Conservation (phyloP, 495 filamentous ascomycete species). For the Immersiella caudata region DNA sequence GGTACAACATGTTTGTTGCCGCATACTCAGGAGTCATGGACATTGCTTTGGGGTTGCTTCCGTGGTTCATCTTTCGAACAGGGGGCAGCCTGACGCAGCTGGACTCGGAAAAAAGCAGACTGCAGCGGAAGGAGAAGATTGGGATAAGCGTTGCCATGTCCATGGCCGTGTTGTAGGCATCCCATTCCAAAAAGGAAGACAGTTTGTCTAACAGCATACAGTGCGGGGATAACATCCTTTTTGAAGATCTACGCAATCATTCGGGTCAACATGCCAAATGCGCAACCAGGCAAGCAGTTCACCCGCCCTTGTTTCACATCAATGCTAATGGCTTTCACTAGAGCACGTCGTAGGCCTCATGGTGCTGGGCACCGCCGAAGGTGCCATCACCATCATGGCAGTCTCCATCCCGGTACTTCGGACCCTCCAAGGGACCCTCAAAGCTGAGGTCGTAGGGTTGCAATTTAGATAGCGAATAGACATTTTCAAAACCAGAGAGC, state of each 20-base stretch:
- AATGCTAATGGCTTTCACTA: neutral
- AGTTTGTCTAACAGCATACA: no score
- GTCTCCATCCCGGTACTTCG: slow-evolving; percentile 22
- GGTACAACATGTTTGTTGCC: slow-evolving; percentile 24
- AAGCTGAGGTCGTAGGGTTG: neutral
- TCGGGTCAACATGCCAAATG: neutral
- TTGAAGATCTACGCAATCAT: slow-evolving; percentile 19
- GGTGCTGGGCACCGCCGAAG: slow-evolving; percentile 26
- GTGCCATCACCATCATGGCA: slow-evolving; percentile 26
- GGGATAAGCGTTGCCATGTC: slow-evolving; percentile 38
- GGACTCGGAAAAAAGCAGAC: neutral
- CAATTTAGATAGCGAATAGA: neutral
- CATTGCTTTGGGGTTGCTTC: slow-evolving; percentile 34
- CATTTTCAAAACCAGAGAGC: neutral
- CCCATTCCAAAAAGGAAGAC: no score
- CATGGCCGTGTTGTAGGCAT: slow-evolving; percentile 28
- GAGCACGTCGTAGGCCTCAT: slow-evolving; percentile 16
- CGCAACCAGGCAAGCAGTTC: neutral
- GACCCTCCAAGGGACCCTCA: neutral
- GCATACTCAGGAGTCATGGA: slow-evolving; percentile 38
- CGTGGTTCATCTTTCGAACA: slow-evolving; percentile 38
- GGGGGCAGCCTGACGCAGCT: neutral
- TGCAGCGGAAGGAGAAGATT: slow-evolving; percentile 36
- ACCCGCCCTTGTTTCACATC: neutral
- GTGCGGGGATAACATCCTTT: slow-evolving; percentile 22